Evolutionary conservation across 2,329 filamentous ascomycete species (phyloP).

Genomic region (Didymella segeticola): DNA sequence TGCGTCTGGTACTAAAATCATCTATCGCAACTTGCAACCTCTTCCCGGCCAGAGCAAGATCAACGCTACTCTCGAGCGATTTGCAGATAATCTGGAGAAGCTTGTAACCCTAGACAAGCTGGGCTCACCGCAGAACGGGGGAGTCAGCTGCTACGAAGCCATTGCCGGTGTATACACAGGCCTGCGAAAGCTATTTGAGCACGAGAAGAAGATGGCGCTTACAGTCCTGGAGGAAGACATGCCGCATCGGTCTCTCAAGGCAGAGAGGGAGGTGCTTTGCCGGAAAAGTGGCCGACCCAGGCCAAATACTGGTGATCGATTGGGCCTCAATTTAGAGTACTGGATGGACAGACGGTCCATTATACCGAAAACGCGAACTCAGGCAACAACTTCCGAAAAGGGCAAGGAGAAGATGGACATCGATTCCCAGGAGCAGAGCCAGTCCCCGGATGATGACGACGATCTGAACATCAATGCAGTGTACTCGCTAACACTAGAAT

Average conservation of each 20-base stretch:
- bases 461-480: constrained; percentile 55
- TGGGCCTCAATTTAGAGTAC: constrained; percentile 78
- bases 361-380: constrained; percentile 26
- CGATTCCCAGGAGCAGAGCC: constrained; percentile 27
- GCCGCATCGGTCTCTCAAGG: constrained; percentile 53
- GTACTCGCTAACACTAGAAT: constrained; percentile 74
- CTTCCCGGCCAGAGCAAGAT: constrained; percentile 66
- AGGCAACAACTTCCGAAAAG: constrained; percentile 45
- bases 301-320: constrained; percentile 71
- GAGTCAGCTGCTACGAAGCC: constrained; percentile 78
- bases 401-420: constrained; percentile 48
- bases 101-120: constrained; percentile 74
- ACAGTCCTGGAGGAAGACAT: constrained; percentile 45
- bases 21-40: constrained; percentile 70
- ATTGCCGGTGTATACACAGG: constrained; percentile 76
- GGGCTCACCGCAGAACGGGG: constrained; percentile 64
- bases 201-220: constrained; percentile 64
- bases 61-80: constrained; percentile 73
- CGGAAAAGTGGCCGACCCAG: constrained; percentile 72
- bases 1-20: constrained; percentile 66
- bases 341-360: constrained; percentile 71
- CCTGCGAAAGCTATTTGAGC: constrained; percentile 71
- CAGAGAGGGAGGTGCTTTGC: constrained; percentile 69
- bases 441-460: constrained; percentile 43
- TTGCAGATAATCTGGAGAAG: constrained; percentile 74